Conservation (phyloP, 2,329 filamentous ascomycete genomes). For the Aspergillus pseudotamarii region DNA sequence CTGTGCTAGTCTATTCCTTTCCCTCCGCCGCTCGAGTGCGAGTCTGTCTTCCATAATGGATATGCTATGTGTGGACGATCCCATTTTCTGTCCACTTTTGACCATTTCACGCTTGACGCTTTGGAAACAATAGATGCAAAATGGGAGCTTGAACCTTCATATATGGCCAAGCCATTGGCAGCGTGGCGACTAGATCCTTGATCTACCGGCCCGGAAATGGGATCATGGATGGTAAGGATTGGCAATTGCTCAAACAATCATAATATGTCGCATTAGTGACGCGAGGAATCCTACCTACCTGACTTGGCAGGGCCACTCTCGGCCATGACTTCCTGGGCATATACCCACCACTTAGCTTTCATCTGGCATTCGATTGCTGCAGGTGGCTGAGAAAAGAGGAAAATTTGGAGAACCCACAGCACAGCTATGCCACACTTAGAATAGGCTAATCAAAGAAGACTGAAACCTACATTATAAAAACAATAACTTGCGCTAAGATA, state of each 20-base stretch:
- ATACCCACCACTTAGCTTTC: neutral
- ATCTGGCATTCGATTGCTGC: neutral
- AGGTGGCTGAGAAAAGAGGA: neutral
- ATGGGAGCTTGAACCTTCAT: neutral
- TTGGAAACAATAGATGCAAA: neutral
- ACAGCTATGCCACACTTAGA: neutral
- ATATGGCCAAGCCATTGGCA: neutral
- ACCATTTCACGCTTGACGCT: neutral
- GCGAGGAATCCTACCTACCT: neutral
- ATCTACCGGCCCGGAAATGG: constrained; percentile 2
- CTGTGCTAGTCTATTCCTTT: constrained; percentile 6
- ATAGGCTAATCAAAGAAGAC: neutral
- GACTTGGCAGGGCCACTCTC: neutral
- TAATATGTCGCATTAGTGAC: neutral
- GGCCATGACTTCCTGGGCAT: neutral
- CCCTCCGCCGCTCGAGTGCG: constrained; percentile 3
- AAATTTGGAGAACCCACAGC: neutral
- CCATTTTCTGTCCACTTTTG: neutral
- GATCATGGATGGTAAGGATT: neutral
- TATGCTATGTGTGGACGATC: neutral
- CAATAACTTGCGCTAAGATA: neutral
- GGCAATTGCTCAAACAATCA: neutral
- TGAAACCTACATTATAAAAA: neutral
- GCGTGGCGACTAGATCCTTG: constrained; percentile 4
- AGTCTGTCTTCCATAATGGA: constrained; percentile 3